Evolutionary conservation across 1,284 basidiomycete genomes (phyloP), one percentile per base, ranked within the genome.

Genomic region (Heliocybe sulcata): DNA sequence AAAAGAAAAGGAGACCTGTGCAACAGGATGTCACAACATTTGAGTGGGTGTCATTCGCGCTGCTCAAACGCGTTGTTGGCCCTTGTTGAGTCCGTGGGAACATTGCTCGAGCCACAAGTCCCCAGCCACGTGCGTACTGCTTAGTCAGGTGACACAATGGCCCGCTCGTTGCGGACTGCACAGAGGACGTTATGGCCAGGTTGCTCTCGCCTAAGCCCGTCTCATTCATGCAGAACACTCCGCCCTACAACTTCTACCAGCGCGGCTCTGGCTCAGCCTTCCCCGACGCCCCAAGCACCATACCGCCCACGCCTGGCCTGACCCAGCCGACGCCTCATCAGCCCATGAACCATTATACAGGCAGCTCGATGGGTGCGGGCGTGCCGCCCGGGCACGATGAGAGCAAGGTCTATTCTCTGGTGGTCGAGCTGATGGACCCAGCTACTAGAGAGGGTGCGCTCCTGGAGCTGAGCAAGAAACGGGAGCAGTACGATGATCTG

Each of bases 401-500:
- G 49, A 29, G 8, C 27, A 38, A 52, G 33, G 51, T 49, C 6
- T 33, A 52, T 52, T 6, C 35, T 35, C 77, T 94, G 45, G 92
- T 94, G 56, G 83, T 92, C 60, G 90, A 94, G 58, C 74, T 94
- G 27, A 81, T 92, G 77, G 87, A 90, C 65, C 85, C 87, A 0
- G 77, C 77, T 53, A 84, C 86, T n/a, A 79, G 94, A 58, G 94
- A 98, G 67, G 80, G 79, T 6, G 94, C 95, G 0, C 73, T 98
- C 54, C 79, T 99, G 52, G 97, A 99, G 75, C 77, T 99, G 62
- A 97, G 94, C 76, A 99, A 99, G 81, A 98, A 98, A 76, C 80
- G 97, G 61, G 97, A 99, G 73, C 94, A 98, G 74, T 99, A 97
- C 70, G 97, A 99, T 67, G 96, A 99, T 71, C 83, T 99, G 25